A percentile compares a stretch with the other conserved stretches of the same genome.
These are phyloP conservation scores for Debaryomycetaceae sp. DNA, from an alignment of 1,139 yeast species.

Conservation along the genomic window DNA sequence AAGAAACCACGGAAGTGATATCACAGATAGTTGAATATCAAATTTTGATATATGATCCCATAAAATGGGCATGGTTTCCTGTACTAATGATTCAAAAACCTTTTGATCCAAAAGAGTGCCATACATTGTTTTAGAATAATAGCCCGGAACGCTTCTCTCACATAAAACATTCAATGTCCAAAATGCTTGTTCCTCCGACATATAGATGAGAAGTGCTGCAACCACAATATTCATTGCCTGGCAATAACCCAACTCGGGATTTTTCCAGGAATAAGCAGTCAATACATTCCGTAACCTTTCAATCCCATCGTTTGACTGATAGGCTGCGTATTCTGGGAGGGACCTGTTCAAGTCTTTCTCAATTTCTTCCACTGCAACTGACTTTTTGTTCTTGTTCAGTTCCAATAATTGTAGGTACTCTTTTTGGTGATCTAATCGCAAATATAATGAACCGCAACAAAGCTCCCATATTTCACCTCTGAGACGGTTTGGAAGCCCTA, in stretches of 20 bases:
- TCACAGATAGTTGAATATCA: slow-evolving; percentile 93
- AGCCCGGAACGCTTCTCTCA: slow-evolving; percentile 87
- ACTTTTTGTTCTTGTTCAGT: slow-evolving; percentile 58
- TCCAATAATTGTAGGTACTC: slow-evolving; percentile 57
- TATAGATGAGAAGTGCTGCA: slow-evolving; percentile 88
- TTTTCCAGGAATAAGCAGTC: slow-evolving; percentile 94
- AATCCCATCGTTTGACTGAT: slow-evolving; percentile 84
- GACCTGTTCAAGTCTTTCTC: slow-evolving; percentile 94
- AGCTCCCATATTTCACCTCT: slow-evolving; percentile 97
- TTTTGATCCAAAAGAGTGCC: slow-evolving; percentile 93
- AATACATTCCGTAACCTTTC: slow-evolving; percentile 78
- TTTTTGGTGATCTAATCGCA: slow-evolving; percentile 59
- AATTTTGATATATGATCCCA: slow-evolving; percentile 76
- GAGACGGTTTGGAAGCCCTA: slow-evolving; percentile 86
- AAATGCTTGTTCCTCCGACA: slow-evolving; percentile 97
- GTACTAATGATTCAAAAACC: slow-evolving; percentile 88
- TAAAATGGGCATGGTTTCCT: slow-evolving; percentile 82
- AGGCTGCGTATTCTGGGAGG: slow-evolving; percentile 93
- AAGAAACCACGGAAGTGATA: slow-evolving; percentile 94
- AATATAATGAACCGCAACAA: slow-evolving; percentile 80
- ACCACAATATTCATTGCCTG: slow-evolving; percentile 98
- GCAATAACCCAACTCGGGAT: slow-evolving; percentile 96
- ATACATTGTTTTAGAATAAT: slow-evolving; percentile 96
- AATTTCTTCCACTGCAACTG: slow-evolving; percentile 91
- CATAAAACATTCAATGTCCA: slow-evolving; percentile 87